Evolutionary conservation across 345 rosid species (phyloP), one percentile per base, ranked within the genome.

Genomic region (Arabidopsis suecica): DNA sequence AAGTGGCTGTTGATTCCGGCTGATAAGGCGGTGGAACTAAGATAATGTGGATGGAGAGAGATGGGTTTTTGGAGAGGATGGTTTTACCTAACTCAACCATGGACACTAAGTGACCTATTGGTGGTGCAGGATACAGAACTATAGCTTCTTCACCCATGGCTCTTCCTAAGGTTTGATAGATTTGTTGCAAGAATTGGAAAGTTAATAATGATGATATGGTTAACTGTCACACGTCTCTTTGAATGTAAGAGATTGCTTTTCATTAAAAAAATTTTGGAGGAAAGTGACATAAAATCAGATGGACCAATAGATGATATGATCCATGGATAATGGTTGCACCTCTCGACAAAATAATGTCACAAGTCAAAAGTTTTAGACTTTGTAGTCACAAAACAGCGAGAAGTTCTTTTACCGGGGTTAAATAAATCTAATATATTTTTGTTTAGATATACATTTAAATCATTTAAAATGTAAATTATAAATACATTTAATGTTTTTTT

Each of bases 51-150:
- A 89, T 68, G 12, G 78, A 78, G 71, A 88, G 82, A 7, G 96
- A 84, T 20, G 93, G 84, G 42, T 67, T 47, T 48, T 60, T 83
- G 71, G 79, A 42, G 72, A 85, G 78, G 12, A 92, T 54, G 64
- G 83, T 74, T 55, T 88, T 88, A 47, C 85, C 90, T 0, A 89
- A 80, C 81, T 91, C 97, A 54, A 91, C 86, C 93, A 87, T 85
- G 55, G 96, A 84, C 5, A 84, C 77, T 50, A 92, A 72, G 84
- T 88, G 97, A 30, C 96, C 89, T 32, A 87, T 86, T 14, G 83
- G 82, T 37, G 96, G 89, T 2, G 87, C 44, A n/a, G 96, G 93
- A 66, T 86, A 87, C 11, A 91, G 67, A 55, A 91, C 87, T 36
- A 91, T 54, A 3, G 87, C 82, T 44, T 68, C 70, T 56, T 72